Base-by-base conservation (phyloP, 139 green algal species). In the Coelastrella sp. region DNA sequence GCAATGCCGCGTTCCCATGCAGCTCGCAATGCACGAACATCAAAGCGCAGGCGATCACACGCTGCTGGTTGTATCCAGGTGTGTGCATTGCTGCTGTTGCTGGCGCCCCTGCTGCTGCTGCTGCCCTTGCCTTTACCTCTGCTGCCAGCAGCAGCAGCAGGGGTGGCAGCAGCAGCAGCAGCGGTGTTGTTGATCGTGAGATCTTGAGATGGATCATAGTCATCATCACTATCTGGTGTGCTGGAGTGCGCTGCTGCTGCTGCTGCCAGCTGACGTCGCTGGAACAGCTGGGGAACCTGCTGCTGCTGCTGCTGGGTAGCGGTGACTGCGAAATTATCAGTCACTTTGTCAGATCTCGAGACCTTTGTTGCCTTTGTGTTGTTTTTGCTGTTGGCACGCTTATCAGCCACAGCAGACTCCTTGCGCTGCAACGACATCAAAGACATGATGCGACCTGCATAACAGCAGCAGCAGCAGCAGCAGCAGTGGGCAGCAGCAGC, bases 31-130 rank as follows among this genome's bases (percentile, higher is more conserved):
- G 79, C 79, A n/a, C 21, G 64, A 8, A 79, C 50, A 60, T 85
- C 79, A 50, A 85, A 85, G 30, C 45, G n/a, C 30, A 79, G 64
- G 41, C 23, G 5, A 40, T 43, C 64, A 63, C 79, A 85, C 23
- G 41, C 68, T 27, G 34, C 8, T 19, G 79, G 50, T 48, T 85
- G 79, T 23, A 78, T 11, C 79, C 79, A 85, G 2, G 62, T 85
- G 64, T 85, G 62, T 35, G 59, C n/a, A n/a, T n/a, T 23, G 79
- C 45, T 37, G 79, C 66, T 53, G 17, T n/a, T 60, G n/a, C 15
- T 30, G 19, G 19, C 34, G n/a, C 30, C 50, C 5, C 53, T 25
- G 5, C 75, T 72, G 51, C 53, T 25, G 75, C 75, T 11, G 53
- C 53, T 50, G 21, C 34, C 35, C n/a, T n/a, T n/a, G 17, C 13